Conservation (phyloP, 2,329 filamentous ascomycete species). For the Cladosporium sp. region DNA sequence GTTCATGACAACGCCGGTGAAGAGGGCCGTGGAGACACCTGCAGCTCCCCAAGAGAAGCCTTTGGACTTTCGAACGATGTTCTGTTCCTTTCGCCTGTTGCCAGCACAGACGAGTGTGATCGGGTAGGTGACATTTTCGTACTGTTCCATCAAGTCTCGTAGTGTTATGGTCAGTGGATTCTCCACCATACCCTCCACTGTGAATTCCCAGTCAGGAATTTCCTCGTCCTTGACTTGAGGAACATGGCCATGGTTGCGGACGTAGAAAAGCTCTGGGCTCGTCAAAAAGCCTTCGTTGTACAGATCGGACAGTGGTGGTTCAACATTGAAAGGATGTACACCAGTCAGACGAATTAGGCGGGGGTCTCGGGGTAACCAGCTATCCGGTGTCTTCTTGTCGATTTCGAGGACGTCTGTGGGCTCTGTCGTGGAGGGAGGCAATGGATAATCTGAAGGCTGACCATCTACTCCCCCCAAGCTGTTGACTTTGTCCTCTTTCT, state of each 20-base stretch:
- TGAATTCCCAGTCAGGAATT: conserved; percentile 75
- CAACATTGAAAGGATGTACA: conserved; percentile 86
- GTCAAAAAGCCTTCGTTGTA: conserved; percentile 83
- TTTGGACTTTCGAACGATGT: conserved; percentile 83
- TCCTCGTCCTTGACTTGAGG: conserved; percentile 69
- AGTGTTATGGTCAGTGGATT: conserved; percentile 69
- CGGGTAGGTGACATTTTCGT: conserved; percentile 78
- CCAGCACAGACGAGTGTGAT: conserved; percentile 89
- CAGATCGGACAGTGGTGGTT: conserved; percentile 73
- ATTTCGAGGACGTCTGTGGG: conserved; percentile 63
- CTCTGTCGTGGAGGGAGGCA: conserved; percentile 61
- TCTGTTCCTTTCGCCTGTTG: conserved; percentile 90
- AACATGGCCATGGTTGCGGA: conserved; percentile 83
- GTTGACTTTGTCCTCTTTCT: conserved; percentile 22
- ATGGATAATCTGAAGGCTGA: conserved; percentile 47
- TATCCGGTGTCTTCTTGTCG: conserved; percentile 79
- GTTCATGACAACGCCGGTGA: conserved; percentile 74
- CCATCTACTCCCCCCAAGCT: conserved; percentile 56
- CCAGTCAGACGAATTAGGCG: conserved; percentile 83
- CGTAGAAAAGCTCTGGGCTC: conserved; percentile 83
- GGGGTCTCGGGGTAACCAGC: conserved; percentile 73
- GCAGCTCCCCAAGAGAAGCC: conserved; percentile 93
- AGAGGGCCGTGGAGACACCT: conserved; percentile 80
- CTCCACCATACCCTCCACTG: conserved; percentile 80
- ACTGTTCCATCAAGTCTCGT: conserved; percentile 66